A percentile compares a stretch with the other conserved stretches of the same genome.
Conservation (phyloP, 495 filamentous ascomycete species). For the Aspergillus sclerotioniger region DNA sequence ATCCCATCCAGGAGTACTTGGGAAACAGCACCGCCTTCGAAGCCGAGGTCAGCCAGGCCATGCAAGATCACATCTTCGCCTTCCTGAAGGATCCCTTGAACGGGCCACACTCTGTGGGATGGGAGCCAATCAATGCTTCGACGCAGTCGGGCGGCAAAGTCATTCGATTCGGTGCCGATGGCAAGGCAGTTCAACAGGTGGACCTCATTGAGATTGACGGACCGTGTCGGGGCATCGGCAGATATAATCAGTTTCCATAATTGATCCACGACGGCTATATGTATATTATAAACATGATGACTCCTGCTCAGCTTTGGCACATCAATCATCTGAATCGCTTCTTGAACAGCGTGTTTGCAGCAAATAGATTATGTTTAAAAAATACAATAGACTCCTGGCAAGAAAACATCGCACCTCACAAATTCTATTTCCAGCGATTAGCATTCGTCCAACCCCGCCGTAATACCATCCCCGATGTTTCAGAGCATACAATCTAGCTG, state of each 20-base stretch:
- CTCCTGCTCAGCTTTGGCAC: too few relatives aligned
- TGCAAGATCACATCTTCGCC: neutral
- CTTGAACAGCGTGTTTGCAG: too few relatives aligned
- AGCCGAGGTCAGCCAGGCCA: neutral
- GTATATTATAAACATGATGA: neutral
- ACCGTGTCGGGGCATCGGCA: neutral
- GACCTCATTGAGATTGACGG: neutral
- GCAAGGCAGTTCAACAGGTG: neutral
- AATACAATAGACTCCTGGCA: too few relatives aligned
- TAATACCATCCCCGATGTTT: too few relatives aligned
- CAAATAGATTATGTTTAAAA: too few relatives aligned
- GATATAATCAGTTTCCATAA: neutral
- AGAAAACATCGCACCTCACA: too few relatives aligned
- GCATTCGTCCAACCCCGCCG: too few relatives aligned
- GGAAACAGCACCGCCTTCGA: neutral
- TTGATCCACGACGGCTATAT: neutral
- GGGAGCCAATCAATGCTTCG: neutral
- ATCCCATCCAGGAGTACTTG: neutral
- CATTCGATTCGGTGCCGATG: neutral
- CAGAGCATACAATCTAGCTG: too few relatives aligned
- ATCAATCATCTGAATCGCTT: too few relatives aligned
- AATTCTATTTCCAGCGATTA: too few relatives aligned
- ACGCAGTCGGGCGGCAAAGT: neutral
- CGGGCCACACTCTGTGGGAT: neutral
- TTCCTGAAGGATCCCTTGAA: neutral